These are phyloP conservation scores for Yamadazyma trypodendri DNA, from an alignment of 1,139 yeast species.

Conservation along the genomic window DNA sequence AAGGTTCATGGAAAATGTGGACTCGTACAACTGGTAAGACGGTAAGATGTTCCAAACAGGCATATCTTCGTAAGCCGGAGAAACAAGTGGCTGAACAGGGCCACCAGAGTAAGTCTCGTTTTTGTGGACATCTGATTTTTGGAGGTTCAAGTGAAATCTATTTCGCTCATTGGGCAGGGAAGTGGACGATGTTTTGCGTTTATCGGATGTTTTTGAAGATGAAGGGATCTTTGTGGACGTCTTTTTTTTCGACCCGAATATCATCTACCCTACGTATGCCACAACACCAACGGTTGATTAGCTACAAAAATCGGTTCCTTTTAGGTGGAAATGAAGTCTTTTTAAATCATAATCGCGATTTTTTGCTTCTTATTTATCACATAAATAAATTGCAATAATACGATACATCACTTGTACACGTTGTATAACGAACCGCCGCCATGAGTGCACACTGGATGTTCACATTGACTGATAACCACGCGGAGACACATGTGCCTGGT, in stretches of 20 bases:
- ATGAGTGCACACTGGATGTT: conserved; percentile 7
- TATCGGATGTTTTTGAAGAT: not conserved
- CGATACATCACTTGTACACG: too few relatives aligned
- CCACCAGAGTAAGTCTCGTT: not conserved
- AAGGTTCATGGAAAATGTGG: conserved; percentile 37
- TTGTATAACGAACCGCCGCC: not conserved
- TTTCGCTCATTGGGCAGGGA: conserved; percentile 2
- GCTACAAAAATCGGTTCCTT: too few relatives aligned
- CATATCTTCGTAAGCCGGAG: conserved; percentile 17
- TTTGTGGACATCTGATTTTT: not conserved
- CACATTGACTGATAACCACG: not conserved
- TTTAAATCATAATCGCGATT: not conserved
- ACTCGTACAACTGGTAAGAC: conserved; percentile 42
- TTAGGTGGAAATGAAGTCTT: not conserved
- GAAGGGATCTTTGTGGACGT: not conserved
- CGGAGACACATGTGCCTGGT: conserved; percentile 28
- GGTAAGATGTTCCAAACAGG: conserved; percentile 38
- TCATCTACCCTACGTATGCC: conserved; percentile 1
- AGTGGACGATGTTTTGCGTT: not conserved
- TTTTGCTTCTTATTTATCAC: not conserved
- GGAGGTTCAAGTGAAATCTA: conserved; percentile 7
- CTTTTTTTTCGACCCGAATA: conserved; percentile 4
- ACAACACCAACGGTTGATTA: not conserved
- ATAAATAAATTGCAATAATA: not conserved
- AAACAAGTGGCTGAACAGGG: conserved; percentile 13